Base-by-base conservation (phyloP, 2,329 filamentous ascomycete genomes). In the Aspergillus pseudonomiae region DNA sequence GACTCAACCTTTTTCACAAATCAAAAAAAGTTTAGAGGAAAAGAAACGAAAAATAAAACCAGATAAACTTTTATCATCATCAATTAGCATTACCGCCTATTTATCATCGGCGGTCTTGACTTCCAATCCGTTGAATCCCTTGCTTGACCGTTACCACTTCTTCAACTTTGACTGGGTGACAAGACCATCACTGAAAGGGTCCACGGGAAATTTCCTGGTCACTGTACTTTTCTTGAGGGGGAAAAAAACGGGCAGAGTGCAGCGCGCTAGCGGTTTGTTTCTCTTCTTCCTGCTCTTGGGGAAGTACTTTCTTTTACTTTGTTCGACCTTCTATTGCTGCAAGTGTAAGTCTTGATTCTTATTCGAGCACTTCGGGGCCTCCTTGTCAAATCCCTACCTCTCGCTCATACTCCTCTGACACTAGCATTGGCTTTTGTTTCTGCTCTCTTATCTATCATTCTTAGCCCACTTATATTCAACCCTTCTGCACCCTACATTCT, bases 231-330 rank as follows among this genome's bases (percentile, higher is more conserved):
- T 57, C 56, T 59, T 54, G 46, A 59, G 21, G 52, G 58, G 45
- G 43, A 28, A 60, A 70, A 63, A 63, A 70, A 70, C 68, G 68
- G 68, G 68, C 67, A 68, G 60, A 62, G 48, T 70, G 68, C 68
- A 69, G 63, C 64, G 56, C 68, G 64, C 68, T 70, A 70, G 68
- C 63, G 57, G 56, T 67, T 64, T 67, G 62, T 66, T 68, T 68
- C 66, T 65, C 57, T 62, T 63, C 60, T 60, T 59, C 46, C 56
- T 52, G 36, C 45, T 61, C 45, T 48, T 64, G 59, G 28, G 54
- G 43, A 46, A 46, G 58, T 58, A 58, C 45, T 57, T 57, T 54
- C 28, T 55, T 48, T 52, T 55, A 24, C 30, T 28, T 53, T 59
- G 50, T 60, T 59, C 61, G 57, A 61, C 24, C 43, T 66, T 61